Conservation (phyloP, 2,329 filamentous ascomycete genomes). For the Drechslerella coelobrocha region DNA sequence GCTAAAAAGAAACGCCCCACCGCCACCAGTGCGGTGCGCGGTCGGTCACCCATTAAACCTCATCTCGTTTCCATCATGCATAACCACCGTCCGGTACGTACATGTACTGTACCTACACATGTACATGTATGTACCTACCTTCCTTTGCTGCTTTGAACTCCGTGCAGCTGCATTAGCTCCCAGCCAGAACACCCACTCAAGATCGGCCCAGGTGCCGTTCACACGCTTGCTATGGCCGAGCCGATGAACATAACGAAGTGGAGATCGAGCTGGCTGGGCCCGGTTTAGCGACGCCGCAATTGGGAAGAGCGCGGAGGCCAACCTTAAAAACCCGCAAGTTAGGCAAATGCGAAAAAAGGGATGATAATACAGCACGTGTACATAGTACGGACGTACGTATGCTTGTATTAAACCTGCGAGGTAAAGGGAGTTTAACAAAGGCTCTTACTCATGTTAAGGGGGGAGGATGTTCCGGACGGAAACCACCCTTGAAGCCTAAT, state of each 20-base stretch:
- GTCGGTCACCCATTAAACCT: too few relatives aligned
- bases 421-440: neutral
- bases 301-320: constrained; percentile 38
- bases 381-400: constrained; percentile 7
- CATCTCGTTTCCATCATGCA: neutral
- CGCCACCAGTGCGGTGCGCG: too few relatives aligned
- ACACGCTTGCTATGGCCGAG: constrained; percentile 1
- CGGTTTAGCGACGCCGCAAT: constrained; percentile 42
- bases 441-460: too few relatives aligned
- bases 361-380: neutral
- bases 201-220: constrained; percentile 1
- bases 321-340: neutral
- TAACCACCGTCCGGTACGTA: neutral
- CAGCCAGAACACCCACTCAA: constrained; percentile 5
- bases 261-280: constrained; percentile 29
- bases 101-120: neutral
- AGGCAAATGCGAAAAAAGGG: neutral
- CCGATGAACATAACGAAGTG: constrained; percentile 12
- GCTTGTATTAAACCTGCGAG: constrained; percentile 5
- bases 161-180: neutral
- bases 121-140: neutral
- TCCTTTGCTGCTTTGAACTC: neutral
- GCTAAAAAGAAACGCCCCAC: neutral
- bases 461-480: too few relatives aligned
- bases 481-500: constrained; percentile 22